Evolutionary conservation across 345 rosid genomes (phyloP), one percentile per base, ranked within the genome.

Genomic region (Rubroshorea leprosula): DNA sequence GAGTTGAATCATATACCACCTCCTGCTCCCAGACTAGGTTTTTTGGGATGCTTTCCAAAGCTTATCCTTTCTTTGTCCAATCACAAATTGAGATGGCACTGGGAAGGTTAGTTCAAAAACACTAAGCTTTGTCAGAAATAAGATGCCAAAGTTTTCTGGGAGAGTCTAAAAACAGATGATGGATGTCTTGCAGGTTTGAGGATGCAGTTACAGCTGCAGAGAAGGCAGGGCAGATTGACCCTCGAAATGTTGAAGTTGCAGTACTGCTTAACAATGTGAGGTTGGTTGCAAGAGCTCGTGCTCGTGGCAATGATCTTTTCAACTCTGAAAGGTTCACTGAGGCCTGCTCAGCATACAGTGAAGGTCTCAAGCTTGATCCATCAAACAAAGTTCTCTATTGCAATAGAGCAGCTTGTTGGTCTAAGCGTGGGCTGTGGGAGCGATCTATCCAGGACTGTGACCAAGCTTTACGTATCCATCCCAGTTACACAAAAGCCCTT

Each of bases 281-380:
- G 66, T 58, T 79, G 72, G 82, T 94, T 17, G 69, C 77, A 9
- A 83, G 90, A 56, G 92, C 95, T 51, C 82, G 90, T 49, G 55
- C 77, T 25, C 99, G 86, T 22, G 99, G 97, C 60, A 85, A 87
- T 71, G 84, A 85, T 72, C 96, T 90, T 68, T 87, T 85, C 68
- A 92, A 86, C 72, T 87, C 93, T 24, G 99, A 94, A 78, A 85
- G 99, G 75, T 90, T 73, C 65, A 90, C 96, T 19, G 99, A 94
- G 74, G 99, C 99, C 59, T 78, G 87, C 55, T 65, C 84, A n/a
- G 96, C 92, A 58, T 94, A 90, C 65, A 83, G 72, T 14, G 97
- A 94, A 72, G 97, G 93, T 51, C 93, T 94, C 55, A 85, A 72
- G 80, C 67, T 78, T 67, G 93, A 87, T 80, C 93, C 93, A 58